Base-by-base conservation (phyloP, 495 filamentous ascomycete genomes). In the Evernia prunastri region DNA sequence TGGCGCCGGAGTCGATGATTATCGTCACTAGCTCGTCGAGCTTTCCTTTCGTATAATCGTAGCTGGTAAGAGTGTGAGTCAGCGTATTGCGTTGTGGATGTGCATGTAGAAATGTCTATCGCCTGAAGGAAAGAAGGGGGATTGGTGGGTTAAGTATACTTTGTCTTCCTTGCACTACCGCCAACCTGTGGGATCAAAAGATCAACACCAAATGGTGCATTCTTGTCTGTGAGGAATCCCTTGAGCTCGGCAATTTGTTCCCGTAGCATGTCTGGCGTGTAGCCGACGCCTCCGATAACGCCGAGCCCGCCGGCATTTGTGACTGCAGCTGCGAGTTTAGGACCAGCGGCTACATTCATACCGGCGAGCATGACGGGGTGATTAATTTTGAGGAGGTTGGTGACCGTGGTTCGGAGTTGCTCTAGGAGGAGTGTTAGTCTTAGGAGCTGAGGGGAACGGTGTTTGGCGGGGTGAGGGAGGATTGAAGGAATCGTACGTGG, bases 21-120 rank as follows among this genome's bases (percentile, higher is more conserved):
- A 96, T 92, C 74, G 91, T 87, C 74, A 96, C 78, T 51, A 98
- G 84, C 72, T 95, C 87, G 75, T 91, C 81, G 59, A 98, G 89
- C 81, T 97, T 97, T 73, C 94, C 94, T 80, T 98, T 96, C 72
- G 94, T 98, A 82, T 98, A 98, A 78, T 98, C 94, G 78, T 98
- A 96, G 84, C 94, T 97, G 72, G 40, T 47, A 20, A 23, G 20
- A n/a, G 40, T 15, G 12, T 36, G 4, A 31, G 66, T 67, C 53
- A 71, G 53, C 36, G 25, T n/a, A 18, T 59, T 35, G 40, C 53
- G 54, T n/a, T 62, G 27, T 18, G 58, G 51, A 17, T 33, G 39
- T 35, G 11, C n/a, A 53, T n/a, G 5, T 29, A 37, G 31, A 42
- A 35, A 20, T 39, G 40, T 3, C 8, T 0, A 3, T 27, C 25